A percentile compares a stretch with the other conserved stretches of the same genome.
phyloP scores from a whole-genome alignment of 2,329 filamentous ascomycete species.

The Apiospora pterosperma region DNA sequence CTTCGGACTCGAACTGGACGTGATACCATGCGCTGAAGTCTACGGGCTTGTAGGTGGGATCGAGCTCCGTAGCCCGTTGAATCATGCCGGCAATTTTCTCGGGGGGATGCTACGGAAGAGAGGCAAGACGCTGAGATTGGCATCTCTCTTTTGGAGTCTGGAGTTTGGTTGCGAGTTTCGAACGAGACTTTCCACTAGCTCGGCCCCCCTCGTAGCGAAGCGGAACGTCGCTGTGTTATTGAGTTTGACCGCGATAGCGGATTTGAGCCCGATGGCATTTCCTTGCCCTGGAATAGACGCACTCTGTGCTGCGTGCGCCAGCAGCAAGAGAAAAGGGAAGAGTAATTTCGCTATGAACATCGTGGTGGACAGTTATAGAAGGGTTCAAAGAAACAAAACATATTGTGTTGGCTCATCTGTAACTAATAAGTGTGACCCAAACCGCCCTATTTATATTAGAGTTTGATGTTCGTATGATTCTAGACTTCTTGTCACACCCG shows the following conservation, averaged over 20 bases:
- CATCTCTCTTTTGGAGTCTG: not conserved
- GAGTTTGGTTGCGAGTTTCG: not conserved
- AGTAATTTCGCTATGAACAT: no score
- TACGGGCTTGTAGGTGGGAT: not conserved
- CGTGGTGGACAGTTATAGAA: no score
- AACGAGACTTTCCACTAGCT: not conserved
- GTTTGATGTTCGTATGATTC: no score
- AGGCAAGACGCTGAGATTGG: not conserved
- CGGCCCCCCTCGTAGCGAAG: not conserved
- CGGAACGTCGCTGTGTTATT: not conserved
- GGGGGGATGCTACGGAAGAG: not conserved
- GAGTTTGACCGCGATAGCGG: not conserved
- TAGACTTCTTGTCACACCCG: no score
- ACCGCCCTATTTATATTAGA: no score
- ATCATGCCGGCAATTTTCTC: not conserved
- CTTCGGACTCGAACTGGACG: not conserved
- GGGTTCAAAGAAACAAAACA: no score
- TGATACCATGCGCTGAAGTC: not conserved
- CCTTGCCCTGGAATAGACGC: no score
- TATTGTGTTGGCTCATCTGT: no score
- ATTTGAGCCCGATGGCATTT: no score
- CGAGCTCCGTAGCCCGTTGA: not conserved
- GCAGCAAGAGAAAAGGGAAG: no score
- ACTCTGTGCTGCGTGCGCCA: no score
- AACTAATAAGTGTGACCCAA: no score